phyloP scores from a whole-genome alignment of 1,284 basidiomycete species.

The Mycena sp. region DNA sequence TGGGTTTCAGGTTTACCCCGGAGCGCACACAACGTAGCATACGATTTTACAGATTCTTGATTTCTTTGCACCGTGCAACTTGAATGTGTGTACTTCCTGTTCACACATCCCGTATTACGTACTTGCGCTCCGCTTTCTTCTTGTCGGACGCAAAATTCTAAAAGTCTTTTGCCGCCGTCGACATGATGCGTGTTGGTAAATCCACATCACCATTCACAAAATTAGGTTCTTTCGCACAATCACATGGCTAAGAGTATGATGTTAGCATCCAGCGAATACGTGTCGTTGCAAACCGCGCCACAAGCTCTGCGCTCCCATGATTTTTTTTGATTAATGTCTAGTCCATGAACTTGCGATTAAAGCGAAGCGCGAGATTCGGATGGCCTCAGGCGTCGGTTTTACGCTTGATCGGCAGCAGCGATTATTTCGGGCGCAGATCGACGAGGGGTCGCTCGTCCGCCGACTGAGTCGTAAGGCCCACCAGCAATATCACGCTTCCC shows the following conservation, averaged over 20 bases:
- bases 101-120: constrained; percentile 15
- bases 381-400: constrained; percentile 1
- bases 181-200: too few species aligned
- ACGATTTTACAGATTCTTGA: constrained; percentile 7
- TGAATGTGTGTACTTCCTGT: too few species aligned
- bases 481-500: background rate
- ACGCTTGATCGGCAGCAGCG: constrained; percentile 16
- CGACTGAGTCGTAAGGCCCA: too few species aligned
- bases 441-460: constrained; percentile 19
- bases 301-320: too few species aligned
- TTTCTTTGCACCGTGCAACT: constrained; percentile 5
- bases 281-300: background rate
- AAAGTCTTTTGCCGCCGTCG: constrained; percentile 20
- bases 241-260: background rate
- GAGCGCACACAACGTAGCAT: background rate
- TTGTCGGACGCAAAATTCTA: background rate
- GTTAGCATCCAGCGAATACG: background rate
- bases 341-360: constrained; percentile 10
- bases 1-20: background rate
- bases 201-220: too few species aligned
- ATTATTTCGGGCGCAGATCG: constrained; percentile 22
- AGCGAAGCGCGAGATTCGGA: constrained; percentile 20
- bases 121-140: background rate
- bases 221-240: constrained; percentile 1
- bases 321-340: constrained; percentile 1